Conservation (phyloP, 306 rosid species). For the Mucuna pruriens region DNA sequence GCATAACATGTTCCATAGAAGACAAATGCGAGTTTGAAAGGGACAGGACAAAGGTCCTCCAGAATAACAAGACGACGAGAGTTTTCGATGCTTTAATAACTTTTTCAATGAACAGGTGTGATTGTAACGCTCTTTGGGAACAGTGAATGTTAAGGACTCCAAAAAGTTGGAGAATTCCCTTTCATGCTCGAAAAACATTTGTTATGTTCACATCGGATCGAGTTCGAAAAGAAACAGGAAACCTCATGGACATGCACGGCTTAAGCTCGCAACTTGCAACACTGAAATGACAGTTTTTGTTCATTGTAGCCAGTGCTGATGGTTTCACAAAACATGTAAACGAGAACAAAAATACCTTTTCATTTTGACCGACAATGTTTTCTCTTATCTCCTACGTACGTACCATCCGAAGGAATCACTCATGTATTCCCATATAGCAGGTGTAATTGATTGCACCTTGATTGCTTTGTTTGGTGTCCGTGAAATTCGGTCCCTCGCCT, state of each 20-base stretch:
- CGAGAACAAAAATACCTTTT: background rate
- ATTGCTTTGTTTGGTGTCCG: constrained; percentile 4
- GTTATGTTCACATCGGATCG: constrained; percentile 2
- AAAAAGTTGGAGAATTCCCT: background rate
- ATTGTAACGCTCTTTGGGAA: background rate
- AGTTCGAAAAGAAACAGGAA: background rate
- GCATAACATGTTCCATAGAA: background rate
- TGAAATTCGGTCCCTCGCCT: background rate
- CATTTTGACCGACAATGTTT: background rate
- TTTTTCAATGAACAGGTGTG: background rate
- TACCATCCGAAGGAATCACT: background rate
- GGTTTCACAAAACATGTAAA: background rate
- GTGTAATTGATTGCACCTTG: constrained; percentile 2
- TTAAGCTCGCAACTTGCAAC: background rate
- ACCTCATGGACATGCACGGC: background rate
- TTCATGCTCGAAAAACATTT: background rate
- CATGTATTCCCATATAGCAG: background rate
- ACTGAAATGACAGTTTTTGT: background rate
- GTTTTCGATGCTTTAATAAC: background rate
- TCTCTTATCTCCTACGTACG: background rate
- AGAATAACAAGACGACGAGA: background rate
- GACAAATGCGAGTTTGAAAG: background rate
- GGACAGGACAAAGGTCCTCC: background rate
- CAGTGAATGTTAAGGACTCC: background rate
- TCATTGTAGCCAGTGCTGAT: constrained; percentile 1